A percentile compares a stretch with the other conserved stretches of the same genome.
phyloP scores from a whole-genome alignment of 164 flowering plant genomes.

The Chimonanthus salicifolius region DNA sequence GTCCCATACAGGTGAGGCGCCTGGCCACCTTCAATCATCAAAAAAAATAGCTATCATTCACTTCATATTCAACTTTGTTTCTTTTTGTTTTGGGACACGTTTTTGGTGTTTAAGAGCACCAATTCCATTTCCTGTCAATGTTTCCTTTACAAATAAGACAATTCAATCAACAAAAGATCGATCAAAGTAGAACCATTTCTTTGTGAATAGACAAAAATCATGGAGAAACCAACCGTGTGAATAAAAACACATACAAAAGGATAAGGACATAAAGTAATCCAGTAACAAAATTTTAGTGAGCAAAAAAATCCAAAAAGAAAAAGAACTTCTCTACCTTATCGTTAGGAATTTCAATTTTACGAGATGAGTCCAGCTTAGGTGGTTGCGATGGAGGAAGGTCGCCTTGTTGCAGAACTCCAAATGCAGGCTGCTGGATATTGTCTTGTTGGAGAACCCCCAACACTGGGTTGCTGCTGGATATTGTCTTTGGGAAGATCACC shows the following conservation, averaged over 20 bases:
- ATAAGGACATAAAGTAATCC: neutral
- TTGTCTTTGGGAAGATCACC: conserved; percentile 28
- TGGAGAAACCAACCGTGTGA: neutral
- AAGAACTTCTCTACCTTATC: conserved; percentile 48
- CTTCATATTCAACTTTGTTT: too few species aligned
- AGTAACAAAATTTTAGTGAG: neutral
- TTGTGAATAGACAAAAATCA: neutral
- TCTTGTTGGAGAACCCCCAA: conserved; percentile 22
- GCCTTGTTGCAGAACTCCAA: conserved; percentile 24
- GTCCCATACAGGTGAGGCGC: too few species aligned
- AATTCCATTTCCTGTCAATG: neutral
- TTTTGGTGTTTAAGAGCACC: too few species aligned
- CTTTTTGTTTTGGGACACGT: too few species aligned
- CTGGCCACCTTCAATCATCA: too few species aligned
- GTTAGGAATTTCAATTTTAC: conserved; percentile 84
- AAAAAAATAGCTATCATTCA: too few species aligned
- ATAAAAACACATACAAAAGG: neutral
- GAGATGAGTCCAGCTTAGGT: conserved; percentile 22
- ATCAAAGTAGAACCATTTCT: neutral
- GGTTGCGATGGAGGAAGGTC: conserved; percentile 24
- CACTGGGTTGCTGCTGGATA: conserved; percentile 11
- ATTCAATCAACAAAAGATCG: neutral
- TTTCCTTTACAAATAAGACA: neutral
- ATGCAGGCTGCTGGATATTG: conserved; percentile 15
- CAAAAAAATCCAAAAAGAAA: neutral